phyloP scores from a whole-genome alignment of 2,329 filamentous ascomycete species.

The Aureobasidium sp. region DNA sequence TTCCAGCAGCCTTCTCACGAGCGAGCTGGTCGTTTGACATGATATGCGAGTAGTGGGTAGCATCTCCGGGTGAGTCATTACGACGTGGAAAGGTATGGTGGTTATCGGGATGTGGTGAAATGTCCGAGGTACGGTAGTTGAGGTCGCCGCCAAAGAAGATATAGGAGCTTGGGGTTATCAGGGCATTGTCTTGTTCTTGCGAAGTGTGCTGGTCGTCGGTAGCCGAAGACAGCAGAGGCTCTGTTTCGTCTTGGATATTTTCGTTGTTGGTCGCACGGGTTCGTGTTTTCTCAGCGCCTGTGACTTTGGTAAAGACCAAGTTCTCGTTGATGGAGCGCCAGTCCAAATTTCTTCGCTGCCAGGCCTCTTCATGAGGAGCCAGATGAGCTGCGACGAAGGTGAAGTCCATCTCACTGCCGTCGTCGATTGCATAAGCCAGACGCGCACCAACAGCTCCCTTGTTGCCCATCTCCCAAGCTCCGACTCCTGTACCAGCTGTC shows the following conservation, averaged over 20 bases:
- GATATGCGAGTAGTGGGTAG: constrained; percentile 62
- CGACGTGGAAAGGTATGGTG: constrained; percentile 55
- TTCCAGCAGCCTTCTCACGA: constrained; percentile 59
- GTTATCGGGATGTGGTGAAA: constrained; percentile 47
- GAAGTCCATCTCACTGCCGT: constrained; percentile 51
- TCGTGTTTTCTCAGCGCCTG: constrained; percentile 12
- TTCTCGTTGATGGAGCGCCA: constrained; percentile 79
- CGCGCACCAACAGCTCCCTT: constrained; percentile 85
- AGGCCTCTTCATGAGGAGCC: constrained; percentile 76
- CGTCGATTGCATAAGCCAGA: constrained; percentile 52
- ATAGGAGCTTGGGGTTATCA: constrained; percentile 36
- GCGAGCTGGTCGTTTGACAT: constrained; percentile 72
- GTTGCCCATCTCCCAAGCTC: constrained; percentile 83
- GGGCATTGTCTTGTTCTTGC: neutral
- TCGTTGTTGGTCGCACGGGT: constrained; percentile 13
- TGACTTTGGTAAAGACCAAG: constrained; percentile 57
- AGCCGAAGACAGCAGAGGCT: constrained; percentile 28
- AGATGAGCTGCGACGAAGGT: constrained; percentile 87
- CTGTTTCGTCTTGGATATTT: constrained; percentile 20
- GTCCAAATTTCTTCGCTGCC: constrained; percentile 71
- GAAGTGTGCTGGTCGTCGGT: constrained; percentile 36
- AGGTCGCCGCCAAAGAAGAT: constrained; percentile 87
- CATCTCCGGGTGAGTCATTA: constrained; percentile 42
- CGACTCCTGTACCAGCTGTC: constrained; percentile 77
- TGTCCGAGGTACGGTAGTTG: constrained; percentile 81